Conservation (phyloP, 208 protist species). For the Leishmania guyanensis region DNA sequence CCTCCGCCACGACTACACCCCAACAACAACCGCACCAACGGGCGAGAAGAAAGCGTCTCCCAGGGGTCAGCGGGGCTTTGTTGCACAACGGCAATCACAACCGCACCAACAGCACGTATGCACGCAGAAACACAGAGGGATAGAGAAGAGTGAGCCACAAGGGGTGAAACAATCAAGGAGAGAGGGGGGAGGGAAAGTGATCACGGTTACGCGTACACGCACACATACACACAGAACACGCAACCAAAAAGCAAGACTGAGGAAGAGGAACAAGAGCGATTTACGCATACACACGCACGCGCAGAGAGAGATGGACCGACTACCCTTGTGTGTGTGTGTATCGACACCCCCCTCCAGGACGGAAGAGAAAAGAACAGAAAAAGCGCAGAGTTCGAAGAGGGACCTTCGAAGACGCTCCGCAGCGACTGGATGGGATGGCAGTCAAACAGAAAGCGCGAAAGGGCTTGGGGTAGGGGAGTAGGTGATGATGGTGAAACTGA, state of each 20-base stretch:
- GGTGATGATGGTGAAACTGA: neutral
- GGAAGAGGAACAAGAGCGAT: neutral
- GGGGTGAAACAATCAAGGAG: neutral
- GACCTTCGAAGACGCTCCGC: neutral
- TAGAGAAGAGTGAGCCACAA: slow-evolving; percentile 11
- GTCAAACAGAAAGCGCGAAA: neutral
- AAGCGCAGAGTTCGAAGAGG: neutral
- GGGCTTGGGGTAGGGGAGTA: neutral
- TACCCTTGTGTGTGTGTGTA: neutral
- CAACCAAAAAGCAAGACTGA: neutral
- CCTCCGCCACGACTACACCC: neutral
- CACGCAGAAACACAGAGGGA: slow-evolving; percentile 14
- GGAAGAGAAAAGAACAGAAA: neutral
- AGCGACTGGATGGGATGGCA: neutral
- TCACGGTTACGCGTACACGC: neutral
- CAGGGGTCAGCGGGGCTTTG: neutral
- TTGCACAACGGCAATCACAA: neutral
- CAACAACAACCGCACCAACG: neutral
- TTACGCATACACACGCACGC: neutral
- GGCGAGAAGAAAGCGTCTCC: neutral
- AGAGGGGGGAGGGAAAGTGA: neutral
- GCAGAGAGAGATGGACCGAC: neutral
- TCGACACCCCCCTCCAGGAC: neutral
- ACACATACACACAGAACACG: neutral
- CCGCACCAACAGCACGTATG: slow-evolving; percentile 22